These are phyloP conservation scores for Exidia glandulosa DNA, from an alignment of 768 basidiomycete species.

Conservation along the genomic window DNA sequence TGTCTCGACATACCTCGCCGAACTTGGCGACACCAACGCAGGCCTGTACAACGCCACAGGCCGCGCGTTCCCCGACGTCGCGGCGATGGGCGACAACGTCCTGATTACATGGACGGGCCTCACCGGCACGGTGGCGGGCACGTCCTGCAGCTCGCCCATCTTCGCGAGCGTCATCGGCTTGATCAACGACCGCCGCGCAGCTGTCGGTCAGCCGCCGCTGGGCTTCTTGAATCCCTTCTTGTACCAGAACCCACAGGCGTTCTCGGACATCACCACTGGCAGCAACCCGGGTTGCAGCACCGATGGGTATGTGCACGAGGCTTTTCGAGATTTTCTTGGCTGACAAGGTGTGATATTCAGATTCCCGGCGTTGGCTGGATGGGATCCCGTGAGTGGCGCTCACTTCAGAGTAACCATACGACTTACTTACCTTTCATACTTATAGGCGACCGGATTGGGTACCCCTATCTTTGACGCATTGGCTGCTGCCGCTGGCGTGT, in stretches of 20 bases:
- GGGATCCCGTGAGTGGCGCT: conserved; percentile 38
- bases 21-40: conserved; percentile 16
- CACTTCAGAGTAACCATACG: neutral
- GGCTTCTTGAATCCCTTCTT: conserved; percentile 28
- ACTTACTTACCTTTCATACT: neutral
- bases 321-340: neutral
- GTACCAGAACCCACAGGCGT: conserved; percentile 14
- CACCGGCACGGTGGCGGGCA: conserved; percentile 33
- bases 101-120: conserved; percentile 41
- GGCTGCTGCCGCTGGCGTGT: conserved; percentile 25
- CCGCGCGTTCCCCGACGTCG: conserved; percentile 38
- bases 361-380: conserved; percentile 25
- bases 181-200: conserved; percentile 23
- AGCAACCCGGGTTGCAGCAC: conserved; percentile 5
- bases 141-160: conserved; percentile 24
- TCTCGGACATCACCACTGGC: conserved; percentile 1
- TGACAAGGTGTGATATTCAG: conserved; percentile 10
- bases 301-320: too few relatives aligned
- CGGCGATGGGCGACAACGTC: conserved; percentile 22
- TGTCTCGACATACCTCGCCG: conserved; percentile 25
- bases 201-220: conserved; percentile 18
- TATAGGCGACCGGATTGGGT: conserved; percentile 49
- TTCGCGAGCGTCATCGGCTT: conserved; percentile 24
- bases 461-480: conserved; percentile 49
- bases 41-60: conserved; percentile 25